Conservation (phyloP, 2,329 filamentous ascomycete species). For the Hysterium pulicare region DNA sequence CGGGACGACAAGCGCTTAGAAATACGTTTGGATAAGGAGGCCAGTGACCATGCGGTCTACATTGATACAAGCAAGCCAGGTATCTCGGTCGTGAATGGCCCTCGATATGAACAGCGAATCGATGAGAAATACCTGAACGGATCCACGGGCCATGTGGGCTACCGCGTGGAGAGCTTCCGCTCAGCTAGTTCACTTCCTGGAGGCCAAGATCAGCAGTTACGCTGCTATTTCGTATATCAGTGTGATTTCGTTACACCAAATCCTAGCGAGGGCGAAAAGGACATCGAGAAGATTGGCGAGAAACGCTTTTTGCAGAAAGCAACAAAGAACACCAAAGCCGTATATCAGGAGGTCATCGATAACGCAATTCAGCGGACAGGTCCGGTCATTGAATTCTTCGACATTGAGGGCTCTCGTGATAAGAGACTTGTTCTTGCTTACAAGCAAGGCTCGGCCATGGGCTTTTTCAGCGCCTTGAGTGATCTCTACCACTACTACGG, state of each 20-base stretch:
- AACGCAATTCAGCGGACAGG: constrained; percentile 80
- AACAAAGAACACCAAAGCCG: constrained; percentile 88
- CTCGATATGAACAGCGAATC: constrained; percentile 89
- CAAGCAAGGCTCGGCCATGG: constrained; percentile 85
- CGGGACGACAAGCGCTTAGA: constrained; percentile 91
- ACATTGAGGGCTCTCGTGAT: constrained; percentile 86
- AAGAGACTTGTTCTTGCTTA: constrained; percentile 94
- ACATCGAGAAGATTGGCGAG: constrained; percentile 88
- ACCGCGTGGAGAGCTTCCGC: constrained; percentile 96
- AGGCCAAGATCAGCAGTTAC: constrained; percentile 74
- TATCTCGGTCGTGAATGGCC: constrained; percentile 69
- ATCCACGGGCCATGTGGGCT: constrained; percentile 66
- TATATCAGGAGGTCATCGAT: constrained; percentile 92
- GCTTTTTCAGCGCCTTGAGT: constrained; percentile 90
- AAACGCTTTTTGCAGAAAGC: constrained; percentile 94
- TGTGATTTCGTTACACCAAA: constrained; percentile 80
- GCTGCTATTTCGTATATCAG: constrained; percentile 99
- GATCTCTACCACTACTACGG: constrained; percentile 99
- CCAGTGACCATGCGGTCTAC: constrained; percentile 91
- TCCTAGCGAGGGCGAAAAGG: constrained; percentile 73
- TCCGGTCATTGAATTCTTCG: constrained; percentile 96
- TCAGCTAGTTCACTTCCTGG: constrained; percentile 77
- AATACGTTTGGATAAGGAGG: constrained; percentile 94
- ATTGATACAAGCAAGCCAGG: constrained; percentile 96
- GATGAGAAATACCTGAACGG: constrained; percentile 94